These are phyloP conservation scores for Sordaria brevicollis DNA, from an alignment of 495 filamentous ascomycete genomes.

Conservation along the genomic window DNA sequence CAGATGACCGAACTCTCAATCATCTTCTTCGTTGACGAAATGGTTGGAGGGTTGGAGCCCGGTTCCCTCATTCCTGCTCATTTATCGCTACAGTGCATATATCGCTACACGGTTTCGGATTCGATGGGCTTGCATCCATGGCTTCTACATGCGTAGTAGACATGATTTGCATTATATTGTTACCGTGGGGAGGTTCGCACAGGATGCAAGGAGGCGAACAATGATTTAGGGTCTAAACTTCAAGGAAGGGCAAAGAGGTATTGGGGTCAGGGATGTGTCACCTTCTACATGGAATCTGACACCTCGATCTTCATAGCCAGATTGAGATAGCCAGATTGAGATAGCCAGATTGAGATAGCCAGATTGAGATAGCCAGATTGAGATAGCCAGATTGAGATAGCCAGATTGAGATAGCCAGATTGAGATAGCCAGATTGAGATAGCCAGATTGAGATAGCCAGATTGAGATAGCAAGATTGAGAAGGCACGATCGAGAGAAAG, in stretches of 20 bases:
- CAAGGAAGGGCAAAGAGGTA: not conserved
- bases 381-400: too few relatives aligned
- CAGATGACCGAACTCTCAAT: not conserved
- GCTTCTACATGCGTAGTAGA: not conserved
- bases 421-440: too few relatives aligned
- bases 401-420: too few relatives aligned
- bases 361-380: too few relatives aligned
- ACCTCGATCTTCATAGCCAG: too few relatives aligned
- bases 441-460: too few relatives aligned
- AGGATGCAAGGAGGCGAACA: not conserved
- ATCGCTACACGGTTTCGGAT: not conserved
- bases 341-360: too few relatives aligned
- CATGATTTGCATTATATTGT: not conserved
- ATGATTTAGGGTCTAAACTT: not conserved
- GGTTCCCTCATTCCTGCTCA: too few relatives aligned
- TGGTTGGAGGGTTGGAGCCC: not conserved
- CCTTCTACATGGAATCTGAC: not conserved
- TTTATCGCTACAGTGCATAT: not conserved
- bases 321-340: too few relatives aligned
- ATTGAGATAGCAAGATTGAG: too few relatives aligned
- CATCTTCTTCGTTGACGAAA: not conserved
- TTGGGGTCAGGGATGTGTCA: not conserved
- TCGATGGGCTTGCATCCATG: not conserved
- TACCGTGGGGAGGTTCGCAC: not conserved
- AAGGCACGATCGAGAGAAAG: too few relatives aligned